Percentiles rank a stretch among this genome's conserved stretches.
Conservation (phyloP, 108 stramenopile species). For the Cyclostephanos tholiformis region DNA sequence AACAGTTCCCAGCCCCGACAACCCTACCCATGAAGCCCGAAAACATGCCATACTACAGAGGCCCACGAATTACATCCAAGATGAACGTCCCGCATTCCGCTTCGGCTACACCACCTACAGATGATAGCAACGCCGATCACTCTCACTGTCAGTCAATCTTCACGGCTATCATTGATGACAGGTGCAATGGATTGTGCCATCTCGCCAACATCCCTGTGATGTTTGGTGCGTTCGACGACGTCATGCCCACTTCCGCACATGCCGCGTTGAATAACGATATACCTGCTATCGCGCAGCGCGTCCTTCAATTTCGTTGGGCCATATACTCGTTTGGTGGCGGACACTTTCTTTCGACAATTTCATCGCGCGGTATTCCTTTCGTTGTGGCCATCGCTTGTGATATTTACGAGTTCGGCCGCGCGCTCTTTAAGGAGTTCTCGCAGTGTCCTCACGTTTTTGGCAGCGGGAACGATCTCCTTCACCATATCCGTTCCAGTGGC, state of each 20-base stretch:
- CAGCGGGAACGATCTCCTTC: background rate
- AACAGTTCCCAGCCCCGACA: background rate
- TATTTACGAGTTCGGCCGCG: background rate
- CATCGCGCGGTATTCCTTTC: background rate
- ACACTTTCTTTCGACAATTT: background rate
- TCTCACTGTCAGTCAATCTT: background rate
- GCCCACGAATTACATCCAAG: background rate
- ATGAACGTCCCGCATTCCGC: background rate
- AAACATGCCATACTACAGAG: slow-evolving; percentile 5
- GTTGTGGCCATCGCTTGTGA: slow-evolving; percentile 4
- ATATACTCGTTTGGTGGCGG: background rate
- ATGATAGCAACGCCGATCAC: background rate
- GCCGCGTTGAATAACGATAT: background rate
- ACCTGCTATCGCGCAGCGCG: background rate
- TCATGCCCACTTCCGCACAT: background rate
- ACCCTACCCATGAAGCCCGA: background rate
- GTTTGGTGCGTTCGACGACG: background rate
- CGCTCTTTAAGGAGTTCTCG: background rate
- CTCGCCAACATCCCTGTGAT: background rate
- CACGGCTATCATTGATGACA: background rate
- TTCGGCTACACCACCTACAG: background rate
- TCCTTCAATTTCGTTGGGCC: background rate
- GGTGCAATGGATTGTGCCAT: background rate
- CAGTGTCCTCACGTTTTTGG: background rate
- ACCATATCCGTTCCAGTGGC: background rate